Percentiles rank a stretch among this genome's conserved stretches.
phyloP scores from a whole-genome alignment of 176 grass and related monocot genomes.

The Musa acuminata region DNA sequence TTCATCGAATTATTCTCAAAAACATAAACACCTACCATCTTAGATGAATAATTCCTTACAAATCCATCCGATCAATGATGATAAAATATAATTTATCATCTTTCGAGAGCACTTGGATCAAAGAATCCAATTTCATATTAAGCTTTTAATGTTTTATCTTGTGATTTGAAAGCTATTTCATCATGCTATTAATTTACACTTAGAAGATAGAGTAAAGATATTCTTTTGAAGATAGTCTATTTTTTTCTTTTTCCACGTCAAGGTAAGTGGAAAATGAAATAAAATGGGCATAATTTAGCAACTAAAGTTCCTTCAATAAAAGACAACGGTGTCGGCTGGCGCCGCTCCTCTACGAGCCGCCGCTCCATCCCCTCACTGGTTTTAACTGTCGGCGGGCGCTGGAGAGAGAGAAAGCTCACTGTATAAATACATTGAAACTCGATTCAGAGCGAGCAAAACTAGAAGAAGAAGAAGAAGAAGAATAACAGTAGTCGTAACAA shows the following conservation, averaged over 20 bases:
- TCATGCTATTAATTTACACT: too few species aligned
- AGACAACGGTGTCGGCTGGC: constrained; percentile 15
- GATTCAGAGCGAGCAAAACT: background rate
- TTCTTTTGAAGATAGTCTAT: background rate
- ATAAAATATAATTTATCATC: too few species aligned
- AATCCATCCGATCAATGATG: too few species aligned
- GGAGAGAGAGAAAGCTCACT: background rate
- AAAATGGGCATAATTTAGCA: too few species aligned
- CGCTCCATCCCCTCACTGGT: background rate
- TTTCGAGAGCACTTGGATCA: too few species aligned
- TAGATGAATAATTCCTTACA: too few species aligned
- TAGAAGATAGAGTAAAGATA: too few species aligned
- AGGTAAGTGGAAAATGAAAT: background rate
- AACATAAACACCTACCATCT: too few species aligned
- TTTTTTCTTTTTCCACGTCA: background rate
- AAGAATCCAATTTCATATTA: too few species aligned
- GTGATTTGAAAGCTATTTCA: background rate
- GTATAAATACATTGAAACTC: background rate
- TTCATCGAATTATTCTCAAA: too few species aligned
- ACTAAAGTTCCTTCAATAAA: too few species aligned
- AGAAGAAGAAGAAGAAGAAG: too few species aligned
- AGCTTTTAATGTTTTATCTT: background rate
- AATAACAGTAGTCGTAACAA: background rate
- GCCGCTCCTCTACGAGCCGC: constrained; percentile 16
- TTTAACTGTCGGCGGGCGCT: constrained; percentile 14